Evolutionary conservation across 2,329 filamentous ascomycete genomes (phyloP).

Genomic region (Zarea fungicola): DNA sequence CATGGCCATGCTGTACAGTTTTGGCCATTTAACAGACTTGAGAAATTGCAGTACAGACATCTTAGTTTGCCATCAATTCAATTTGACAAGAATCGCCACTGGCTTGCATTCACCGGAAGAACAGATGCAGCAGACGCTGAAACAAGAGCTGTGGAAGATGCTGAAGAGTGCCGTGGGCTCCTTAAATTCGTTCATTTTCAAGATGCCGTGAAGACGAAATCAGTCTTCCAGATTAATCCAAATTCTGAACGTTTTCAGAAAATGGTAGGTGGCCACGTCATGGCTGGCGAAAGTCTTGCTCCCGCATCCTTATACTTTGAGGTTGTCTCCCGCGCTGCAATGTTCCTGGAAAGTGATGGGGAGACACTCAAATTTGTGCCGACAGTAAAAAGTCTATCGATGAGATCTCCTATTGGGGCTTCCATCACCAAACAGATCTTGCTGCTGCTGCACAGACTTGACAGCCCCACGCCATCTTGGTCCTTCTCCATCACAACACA

Average conservation of each 20-base stretch:
- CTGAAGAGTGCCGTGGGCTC: too few species aligned
- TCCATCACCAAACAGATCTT: too few species aligned
- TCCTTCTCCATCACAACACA: too few species aligned
- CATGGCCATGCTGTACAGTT: slow-evolving; percentile 15
- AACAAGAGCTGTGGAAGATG: too few species aligned
- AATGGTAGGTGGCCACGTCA: not conserved
- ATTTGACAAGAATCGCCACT: slow-evolving; percentile 24
- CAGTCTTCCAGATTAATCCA: not conserved
- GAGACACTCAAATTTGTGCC: not conserved
- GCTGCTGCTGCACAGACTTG: too few species aligned
- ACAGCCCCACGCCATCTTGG: too few species aligned
- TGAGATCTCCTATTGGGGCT: not conserved
- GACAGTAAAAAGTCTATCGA: not conserved
- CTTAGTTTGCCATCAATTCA: slow-evolving; percentile 25
- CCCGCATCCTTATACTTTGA: not conserved
- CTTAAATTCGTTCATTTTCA: too few species aligned
- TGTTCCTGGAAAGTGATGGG: not conserved
- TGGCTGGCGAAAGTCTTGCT: not conserved
- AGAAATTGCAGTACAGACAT: slow-evolving; percentile 9
- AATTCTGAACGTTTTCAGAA: not conserved
- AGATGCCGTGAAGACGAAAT: not conserved
- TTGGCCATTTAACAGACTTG: slow-evolving; percentile 22
- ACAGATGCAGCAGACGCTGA: too few species aligned
- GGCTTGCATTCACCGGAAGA: too few species aligned
- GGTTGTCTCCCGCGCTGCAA: not conserved